Percentiles rank a stretch among this genome's conserved stretches.
These are phyloP conservation scores for Astraeus odoratus DNA, from an alignment of 768 basidiomycete genomes.

Conservation along the genomic window DNA sequence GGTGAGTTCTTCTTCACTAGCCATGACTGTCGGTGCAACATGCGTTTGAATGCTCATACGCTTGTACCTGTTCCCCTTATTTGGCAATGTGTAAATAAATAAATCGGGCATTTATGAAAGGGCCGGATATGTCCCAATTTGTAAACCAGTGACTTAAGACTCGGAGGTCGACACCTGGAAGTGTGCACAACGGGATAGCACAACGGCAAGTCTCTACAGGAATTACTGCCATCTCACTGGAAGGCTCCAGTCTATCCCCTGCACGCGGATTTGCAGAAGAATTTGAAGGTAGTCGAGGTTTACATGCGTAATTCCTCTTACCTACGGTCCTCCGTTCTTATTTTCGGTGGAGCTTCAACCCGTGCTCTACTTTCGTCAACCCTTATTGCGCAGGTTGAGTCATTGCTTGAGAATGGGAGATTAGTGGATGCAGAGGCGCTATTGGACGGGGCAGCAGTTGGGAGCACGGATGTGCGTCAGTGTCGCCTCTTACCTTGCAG, in stretches of 20 bases:
- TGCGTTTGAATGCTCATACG: no score
- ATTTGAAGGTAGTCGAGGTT: not conserved
- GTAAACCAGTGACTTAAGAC: no score
- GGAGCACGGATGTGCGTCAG: slow-evolving; percentile 8
- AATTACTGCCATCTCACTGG: no score
- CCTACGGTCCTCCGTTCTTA: slow-evolving; percentile 62
- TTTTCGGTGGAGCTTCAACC: slow-evolving; percentile 54
- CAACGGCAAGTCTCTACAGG: no score
- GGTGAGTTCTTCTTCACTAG: slow-evolving; percentile 22
- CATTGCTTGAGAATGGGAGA: slow-evolving; percentile 55
- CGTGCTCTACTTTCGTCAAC: slow-evolving; percentile 66
- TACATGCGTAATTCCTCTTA: slow-evolving; percentile 33
- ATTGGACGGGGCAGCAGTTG: slow-evolving; percentile 48
- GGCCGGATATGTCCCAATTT: no score
- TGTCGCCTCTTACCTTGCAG: slow-evolving; percentile 7
- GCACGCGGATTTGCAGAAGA: no score
- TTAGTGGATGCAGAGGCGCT: slow-evolving; percentile 59
- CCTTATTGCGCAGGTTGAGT: slow-evolving; percentile 64
- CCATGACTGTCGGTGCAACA: not conserved
- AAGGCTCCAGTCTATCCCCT: not conserved
- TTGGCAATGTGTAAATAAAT: no score
- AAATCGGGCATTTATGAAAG: no score
- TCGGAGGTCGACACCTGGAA: no score
- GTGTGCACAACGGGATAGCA: no score
- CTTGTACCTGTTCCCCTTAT: no score